Percentiles rank a stretch among this genome's conserved stretches.
These are phyloP conservation scores for Crithidia fasciculata DNA, from an alignment of 208 protist species.

Conservation along the genomic window DNA sequence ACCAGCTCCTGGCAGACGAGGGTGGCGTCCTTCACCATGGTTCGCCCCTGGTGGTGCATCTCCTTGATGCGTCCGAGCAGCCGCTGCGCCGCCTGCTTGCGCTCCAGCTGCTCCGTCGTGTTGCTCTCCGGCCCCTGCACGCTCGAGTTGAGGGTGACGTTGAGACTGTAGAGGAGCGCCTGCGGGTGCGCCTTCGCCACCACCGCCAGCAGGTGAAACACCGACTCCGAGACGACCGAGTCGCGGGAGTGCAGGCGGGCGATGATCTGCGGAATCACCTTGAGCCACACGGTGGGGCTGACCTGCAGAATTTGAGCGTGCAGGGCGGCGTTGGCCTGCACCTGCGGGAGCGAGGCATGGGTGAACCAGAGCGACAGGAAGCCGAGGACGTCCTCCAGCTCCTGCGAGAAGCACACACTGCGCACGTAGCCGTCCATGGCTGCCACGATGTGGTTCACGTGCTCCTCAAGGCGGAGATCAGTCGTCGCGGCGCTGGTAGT, in stretches of 20 bases:
- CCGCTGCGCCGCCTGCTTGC: constrained; percentile 74
- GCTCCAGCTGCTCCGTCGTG: constrained; percentile 61
- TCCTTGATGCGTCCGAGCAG: constrained; percentile 80
- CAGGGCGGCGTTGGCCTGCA: constrained; percentile 71
- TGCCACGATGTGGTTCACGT: constrained; percentile 76
- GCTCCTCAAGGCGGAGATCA: constrained; percentile 35
- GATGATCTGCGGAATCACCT: constrained; percentile 99
- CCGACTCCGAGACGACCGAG: constrained; percentile 87
- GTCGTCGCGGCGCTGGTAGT: not conserved
- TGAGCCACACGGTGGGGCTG: constrained; percentile 98
- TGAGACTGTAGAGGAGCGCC: constrained; percentile 99
- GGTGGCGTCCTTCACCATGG: constrained; percentile 94
- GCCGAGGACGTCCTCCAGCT: constrained; percentile 98
- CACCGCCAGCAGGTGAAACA: constrained; percentile 93
- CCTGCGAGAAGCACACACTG: constrained; percentile 79
- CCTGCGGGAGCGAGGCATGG: constrained; percentile 66
- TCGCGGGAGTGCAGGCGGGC: constrained; percentile 96
- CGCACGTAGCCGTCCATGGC: constrained; percentile 97
- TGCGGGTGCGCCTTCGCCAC: constrained; percentile 98
- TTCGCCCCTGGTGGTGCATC: constrained; percentile 83
- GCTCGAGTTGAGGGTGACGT: constrained; percentile 94
- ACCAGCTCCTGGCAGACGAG: constrained; percentile 98
- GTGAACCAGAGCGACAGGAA: constrained; percentile 99
- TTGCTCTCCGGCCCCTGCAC: constrained; percentile 33
- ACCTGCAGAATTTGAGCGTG: constrained; percentile 92